A percentile compares a stretch with the other conserved stretches of the same genome.
Conservation (phyloP, 192 early-diverging fungal genomes). For the Coemansia sp. region DNA sequence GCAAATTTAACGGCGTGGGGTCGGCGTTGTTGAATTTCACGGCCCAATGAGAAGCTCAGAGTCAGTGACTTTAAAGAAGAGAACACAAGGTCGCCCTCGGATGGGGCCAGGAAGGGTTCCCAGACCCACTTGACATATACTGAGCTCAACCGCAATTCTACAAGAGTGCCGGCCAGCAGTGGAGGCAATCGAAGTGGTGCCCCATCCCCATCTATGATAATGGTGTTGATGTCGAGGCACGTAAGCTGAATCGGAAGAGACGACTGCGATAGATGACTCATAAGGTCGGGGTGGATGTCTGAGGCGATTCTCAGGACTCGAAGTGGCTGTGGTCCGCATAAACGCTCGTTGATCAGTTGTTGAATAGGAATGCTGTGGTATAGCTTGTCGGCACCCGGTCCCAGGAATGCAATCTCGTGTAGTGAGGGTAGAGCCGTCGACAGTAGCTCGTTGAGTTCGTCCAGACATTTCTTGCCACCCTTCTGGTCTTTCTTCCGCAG, state of each 20-base stretch:
- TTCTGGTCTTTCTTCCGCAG: background rate
- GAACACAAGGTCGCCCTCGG: conserved; percentile 6
- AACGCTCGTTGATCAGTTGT: conserved; percentile 15
- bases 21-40: background rate
- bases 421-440: conserved; percentile 5
- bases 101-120: conserved; percentile 1
- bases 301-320: background rate
- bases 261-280: background rate
- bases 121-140: background rate
- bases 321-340: background rate
- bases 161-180: background rate
- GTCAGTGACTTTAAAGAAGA: conserved; percentile 9
- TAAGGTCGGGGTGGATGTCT: background rate
- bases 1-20: background rate
- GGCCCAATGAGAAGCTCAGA: background rate
- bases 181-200: background rate
- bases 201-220: background rate
- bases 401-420: conserved; percentile 1
- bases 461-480: background rate
- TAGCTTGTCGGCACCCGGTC: background rate
- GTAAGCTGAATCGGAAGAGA: background rate
- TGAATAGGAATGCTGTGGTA: conserved; percentile 4
- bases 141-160: conserved; percentile 8
- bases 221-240: background rate
- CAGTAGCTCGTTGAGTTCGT: conserved; percentile 2